A percentile compares a stretch with the other conserved stretches of the same genome.
Conservation (phyloP, 176 grass and related monocot species). For the Pontederia paniculata region DNA sequence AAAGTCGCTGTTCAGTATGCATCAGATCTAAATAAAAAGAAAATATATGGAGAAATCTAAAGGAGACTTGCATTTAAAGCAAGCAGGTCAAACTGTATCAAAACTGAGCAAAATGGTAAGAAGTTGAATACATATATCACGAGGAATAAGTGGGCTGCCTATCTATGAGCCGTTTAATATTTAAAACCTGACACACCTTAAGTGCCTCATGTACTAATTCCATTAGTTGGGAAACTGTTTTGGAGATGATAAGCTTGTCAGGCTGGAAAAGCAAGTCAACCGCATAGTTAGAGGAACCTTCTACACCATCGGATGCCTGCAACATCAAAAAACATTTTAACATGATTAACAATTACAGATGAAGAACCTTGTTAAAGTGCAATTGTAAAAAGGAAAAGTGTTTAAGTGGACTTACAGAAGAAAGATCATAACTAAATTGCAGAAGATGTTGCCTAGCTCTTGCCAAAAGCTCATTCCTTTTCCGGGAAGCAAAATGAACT, state of each 20-base stretch:
- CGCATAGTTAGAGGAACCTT: conserved; percentile 35
- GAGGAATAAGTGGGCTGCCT: too few relatives aligned
- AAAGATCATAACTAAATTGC: conserved; percentile 49
- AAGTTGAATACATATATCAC: too few relatives aligned
- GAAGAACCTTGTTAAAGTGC: background rate
- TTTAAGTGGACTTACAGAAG: conserved; percentile 49
- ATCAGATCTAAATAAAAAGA: too few relatives aligned
- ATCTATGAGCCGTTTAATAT: too few relatives aligned
- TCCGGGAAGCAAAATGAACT: conserved; percentile 94
- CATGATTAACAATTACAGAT: background rate
- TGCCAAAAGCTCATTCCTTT: conserved; percentile 78
- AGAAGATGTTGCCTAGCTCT: conserved; percentile 69
- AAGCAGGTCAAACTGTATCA: too few relatives aligned
- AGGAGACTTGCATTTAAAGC: too few relatives aligned
- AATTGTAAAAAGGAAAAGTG: too few relatives aligned
- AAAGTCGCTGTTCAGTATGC: too few relatives aligned
- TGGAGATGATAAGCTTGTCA: conserved; percentile 67
- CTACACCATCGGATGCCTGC: conserved; percentile 7
- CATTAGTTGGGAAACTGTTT: conserved; percentile 64
- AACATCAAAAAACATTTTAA: background rate
- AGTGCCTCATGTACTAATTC: conserved; percentile 75
- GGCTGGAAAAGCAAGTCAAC: conserved; percentile 82
- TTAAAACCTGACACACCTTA: conserved; percentile 44
- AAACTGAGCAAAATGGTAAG: too few relatives aligned
- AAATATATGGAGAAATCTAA: too few relatives aligned